These are phyloP conservation scores for Platanthera guangdongensis DNA, from an alignment of 106 monocot species.

Conservation along the genomic window DNA sequence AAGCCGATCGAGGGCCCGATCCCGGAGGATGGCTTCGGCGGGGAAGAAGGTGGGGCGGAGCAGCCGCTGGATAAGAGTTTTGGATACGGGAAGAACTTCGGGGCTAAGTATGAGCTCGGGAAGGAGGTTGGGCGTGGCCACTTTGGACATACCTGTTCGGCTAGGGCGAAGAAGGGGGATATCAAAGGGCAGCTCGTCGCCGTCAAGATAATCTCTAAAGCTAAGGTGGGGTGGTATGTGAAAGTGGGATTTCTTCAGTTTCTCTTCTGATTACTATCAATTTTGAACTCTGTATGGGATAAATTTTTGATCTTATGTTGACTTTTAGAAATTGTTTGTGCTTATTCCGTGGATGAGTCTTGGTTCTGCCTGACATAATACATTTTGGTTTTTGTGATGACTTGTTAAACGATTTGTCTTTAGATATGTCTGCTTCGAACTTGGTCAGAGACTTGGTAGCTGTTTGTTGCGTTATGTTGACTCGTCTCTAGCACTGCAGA, in stretches of 20 bases:
- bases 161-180: constrained; percentile 57
- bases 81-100: constrained; percentile 61
- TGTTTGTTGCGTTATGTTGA: no score
- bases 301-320: neutral
- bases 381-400: neutral
- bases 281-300: constrained; percentile 1
- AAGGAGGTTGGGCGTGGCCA: constrained; percentile 76
- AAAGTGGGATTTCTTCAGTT: constrained; percentile 5
- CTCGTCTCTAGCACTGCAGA: no score
- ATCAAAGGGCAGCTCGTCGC: constrained; percentile 59
- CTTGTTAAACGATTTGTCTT: neutral
- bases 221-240: constrained; percentile 54
- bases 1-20: constrained; percentile 39
- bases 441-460: neutral
- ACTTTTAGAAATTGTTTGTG: neutral
- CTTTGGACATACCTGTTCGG: constrained; percentile 71
- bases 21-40: constrained; percentile 40
- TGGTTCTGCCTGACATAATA: neutral
- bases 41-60: constrained; percentile 14
- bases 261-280: neutral
- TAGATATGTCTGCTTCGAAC: constrained; percentile 6
- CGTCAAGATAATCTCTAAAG: constrained; percentile 73
- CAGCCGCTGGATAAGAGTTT: constrained; percentile 60
- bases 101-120: constrained; percentile 63
- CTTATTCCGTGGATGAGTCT: neutral